Conservation (phyloP, 2,329 filamentous ascomycete species). For the Epichloe uncinata region DNA sequence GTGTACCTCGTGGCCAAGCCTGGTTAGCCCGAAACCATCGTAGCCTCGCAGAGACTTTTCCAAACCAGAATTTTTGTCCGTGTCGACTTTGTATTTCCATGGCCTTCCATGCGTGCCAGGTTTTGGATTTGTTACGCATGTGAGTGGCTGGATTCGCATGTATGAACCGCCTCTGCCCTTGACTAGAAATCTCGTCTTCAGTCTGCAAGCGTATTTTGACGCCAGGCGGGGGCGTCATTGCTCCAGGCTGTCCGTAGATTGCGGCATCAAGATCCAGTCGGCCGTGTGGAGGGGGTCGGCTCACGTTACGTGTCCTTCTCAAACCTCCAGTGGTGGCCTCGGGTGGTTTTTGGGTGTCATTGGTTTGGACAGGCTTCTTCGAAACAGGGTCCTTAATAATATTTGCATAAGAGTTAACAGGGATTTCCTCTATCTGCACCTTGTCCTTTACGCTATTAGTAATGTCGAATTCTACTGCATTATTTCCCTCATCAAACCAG, state of each 20-base stretch:
- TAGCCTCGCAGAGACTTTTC: slow-evolving; percentile 28
- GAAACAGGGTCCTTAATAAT: background rate
- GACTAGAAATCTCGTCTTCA: background rate
- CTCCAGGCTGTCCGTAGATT: slow-evolving; percentile 24
- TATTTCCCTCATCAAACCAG: background rate
- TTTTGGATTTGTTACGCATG: slow-evolving; percentile 26
- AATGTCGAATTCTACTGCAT: background rate
- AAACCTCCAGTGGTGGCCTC: background rate
- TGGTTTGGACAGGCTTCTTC: background rate
- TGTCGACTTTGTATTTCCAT: slow-evolving; percentile 35
- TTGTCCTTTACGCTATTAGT: background rate
- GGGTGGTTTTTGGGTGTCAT: background rate
- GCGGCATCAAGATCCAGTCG: slow-evolving; percentile 22
- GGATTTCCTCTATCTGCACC: background rate
- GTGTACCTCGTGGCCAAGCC: background rate
- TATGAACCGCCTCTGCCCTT: slow-evolving; percentile 25
- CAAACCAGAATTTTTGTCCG: slow-evolving; percentile 37
- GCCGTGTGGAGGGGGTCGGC: background rate
- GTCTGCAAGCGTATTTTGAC: slow-evolving; percentile 7
- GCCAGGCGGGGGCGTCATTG: slow-evolving; percentile 12
- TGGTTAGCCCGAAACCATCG: slow-evolving; percentile 17
- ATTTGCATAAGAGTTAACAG: background rate
- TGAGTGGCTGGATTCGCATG: slow-evolving; percentile 39
- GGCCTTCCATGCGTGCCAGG: slow-evolving; percentile 35
- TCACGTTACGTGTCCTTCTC: background rate